Percentiles rank a stretch among this genome's conserved stretches.
Evolutionary conservation across 768 basidiomycete genomes (phyloP).

Genomic region (Amanita muscaria): DNA sequence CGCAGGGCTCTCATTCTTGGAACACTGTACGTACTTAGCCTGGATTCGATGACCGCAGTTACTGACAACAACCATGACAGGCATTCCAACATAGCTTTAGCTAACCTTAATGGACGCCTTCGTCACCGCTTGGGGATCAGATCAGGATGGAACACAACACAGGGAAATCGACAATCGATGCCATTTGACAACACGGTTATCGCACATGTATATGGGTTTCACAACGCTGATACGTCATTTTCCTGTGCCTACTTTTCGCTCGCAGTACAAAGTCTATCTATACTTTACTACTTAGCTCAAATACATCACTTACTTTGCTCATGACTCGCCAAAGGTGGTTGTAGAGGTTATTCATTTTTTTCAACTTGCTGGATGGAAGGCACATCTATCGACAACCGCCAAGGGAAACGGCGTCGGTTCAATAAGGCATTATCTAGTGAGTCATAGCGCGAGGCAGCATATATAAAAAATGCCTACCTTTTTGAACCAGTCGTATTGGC

Average conservation of each 20-base stretch:
- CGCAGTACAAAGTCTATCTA: too few species aligned
- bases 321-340: too few species aligned
- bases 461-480: too few species aligned
- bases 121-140: conserved; percentile 5
- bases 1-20: conserved; percentile 6
- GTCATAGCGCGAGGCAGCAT: too few species aligned
- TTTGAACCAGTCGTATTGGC: too few species aligned
- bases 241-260: too few species aligned
- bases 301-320: too few species aligned
- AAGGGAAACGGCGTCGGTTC: conserved; percentile 74
- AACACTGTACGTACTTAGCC: conserved; percentile 1
- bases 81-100: conserved; percentile 7
- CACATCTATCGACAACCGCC: conserved; percentile 42
- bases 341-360: too few species aligned
- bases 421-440: too few species aligned
- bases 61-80: not conserved
- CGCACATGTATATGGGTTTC: not conserved
- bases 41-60: not conserved
- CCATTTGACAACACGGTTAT: not conserved
- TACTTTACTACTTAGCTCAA: too few species aligned
- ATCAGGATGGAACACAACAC: not conserved
- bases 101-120: conserved; percentile 8
- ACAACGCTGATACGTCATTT: too few species aligned
- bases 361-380: too few species aligned
- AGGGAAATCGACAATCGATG: not conserved